phyloP scores from a whole-genome alignment of 169 alveolate genomes.

The Plasmodium coatneyi region DNA sequence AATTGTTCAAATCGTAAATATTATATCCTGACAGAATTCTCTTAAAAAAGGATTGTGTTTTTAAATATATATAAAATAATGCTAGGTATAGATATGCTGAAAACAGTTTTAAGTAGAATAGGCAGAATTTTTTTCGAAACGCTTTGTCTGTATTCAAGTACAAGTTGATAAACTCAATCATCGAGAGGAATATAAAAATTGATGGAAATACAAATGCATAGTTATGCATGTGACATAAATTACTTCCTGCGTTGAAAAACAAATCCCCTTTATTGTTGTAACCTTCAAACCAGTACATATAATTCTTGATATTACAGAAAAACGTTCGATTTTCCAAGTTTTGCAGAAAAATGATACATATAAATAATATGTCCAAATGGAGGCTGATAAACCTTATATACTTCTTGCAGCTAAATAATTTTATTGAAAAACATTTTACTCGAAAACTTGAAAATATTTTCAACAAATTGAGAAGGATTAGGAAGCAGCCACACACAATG shows the following conservation, averaged over 20 bases:
- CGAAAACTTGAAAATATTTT: slow-evolving; percentile 8
- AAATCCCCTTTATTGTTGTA: slow-evolving; percentile 18
- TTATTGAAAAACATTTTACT: neutral
- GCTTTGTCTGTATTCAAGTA: slow-evolving; percentile 19
- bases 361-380: slow-evolving; percentile 59
- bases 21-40: slow-evolving; percentile 17
- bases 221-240: slow-evolving; percentile 49
- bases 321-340: slow-evolving; percentile 39
- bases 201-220: slow-evolving; percentile 31
- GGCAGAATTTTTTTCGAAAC: slow-evolving; percentile 35
- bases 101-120: slow-evolving; percentile 12
- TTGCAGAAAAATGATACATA: slow-evolving; percentile 32
- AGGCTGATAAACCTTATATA: slow-evolving; percentile 17
- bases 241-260: slow-evolving; percentile 31
- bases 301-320: slow-evolving; percentile 49
- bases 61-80: slow-evolving; percentile 45
- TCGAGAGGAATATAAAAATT: slow-evolving; percentile 14
- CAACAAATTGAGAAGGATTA: slow-evolving; percentile 5
- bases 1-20: slow-evolving; percentile 10
- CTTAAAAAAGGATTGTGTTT: slow-evolving; percentile 30
- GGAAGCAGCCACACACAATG: slow-evolving; percentile 30
- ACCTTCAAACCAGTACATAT: slow-evolving; percentile 35
- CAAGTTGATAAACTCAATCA: slow-evolving; percentile 33
- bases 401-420: slow-evolving; percentile 16
- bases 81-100: slow-evolving; percentile 31